Evolutionary conservation across 352 stramenopile genomes (phyloP).

Genomic region (Pythium coloratum): DNA sequence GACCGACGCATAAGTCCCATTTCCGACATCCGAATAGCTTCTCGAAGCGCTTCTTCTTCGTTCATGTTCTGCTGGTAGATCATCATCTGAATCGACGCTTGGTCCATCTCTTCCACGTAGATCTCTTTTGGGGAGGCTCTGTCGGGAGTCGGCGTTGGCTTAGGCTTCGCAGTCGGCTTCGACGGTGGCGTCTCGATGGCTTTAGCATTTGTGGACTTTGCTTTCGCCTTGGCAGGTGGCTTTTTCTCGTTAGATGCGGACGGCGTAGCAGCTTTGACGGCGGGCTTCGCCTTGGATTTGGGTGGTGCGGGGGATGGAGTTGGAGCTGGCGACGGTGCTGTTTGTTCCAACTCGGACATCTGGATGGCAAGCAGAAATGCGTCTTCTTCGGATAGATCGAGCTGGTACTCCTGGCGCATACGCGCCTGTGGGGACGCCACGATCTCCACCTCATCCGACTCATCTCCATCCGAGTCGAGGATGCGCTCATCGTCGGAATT

Average conservation of each 20-base stretch:
- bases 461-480: conserved; percentile 39
- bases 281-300: not conserved
- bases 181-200: not conserved
- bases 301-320: not conserved
- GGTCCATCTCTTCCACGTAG: conserved; percentile 32
- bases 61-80: conserved; percentile 73
- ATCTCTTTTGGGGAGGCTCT: not conserved
- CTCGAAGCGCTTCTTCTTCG: conserved; percentile 64
- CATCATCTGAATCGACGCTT: conserved; percentile 41
- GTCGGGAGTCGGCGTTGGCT: not conserved
- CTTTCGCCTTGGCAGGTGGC: not conserved
- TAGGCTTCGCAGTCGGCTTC: not conserved
- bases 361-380: conserved; percentile 43
- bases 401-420: conserved; percentile 40
- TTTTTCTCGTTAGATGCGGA: not conserved
- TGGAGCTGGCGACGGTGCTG: conserved; percentile 5
- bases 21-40: conserved; percentile 68
- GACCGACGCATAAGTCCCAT: conserved; percentile 28
- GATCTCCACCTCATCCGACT: conserved; percentile 30
- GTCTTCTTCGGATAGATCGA: conserved; percentile 48
- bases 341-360: conserved; percentile 44
- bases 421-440: conserved; percentile 25
- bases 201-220: not conserved
- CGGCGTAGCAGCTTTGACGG: not conserved
- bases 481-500: conserved; percentile 64